Base-by-base conservation (phyloP, 108 stramenopile genomes). In the Nitzschia palea region DNA sequence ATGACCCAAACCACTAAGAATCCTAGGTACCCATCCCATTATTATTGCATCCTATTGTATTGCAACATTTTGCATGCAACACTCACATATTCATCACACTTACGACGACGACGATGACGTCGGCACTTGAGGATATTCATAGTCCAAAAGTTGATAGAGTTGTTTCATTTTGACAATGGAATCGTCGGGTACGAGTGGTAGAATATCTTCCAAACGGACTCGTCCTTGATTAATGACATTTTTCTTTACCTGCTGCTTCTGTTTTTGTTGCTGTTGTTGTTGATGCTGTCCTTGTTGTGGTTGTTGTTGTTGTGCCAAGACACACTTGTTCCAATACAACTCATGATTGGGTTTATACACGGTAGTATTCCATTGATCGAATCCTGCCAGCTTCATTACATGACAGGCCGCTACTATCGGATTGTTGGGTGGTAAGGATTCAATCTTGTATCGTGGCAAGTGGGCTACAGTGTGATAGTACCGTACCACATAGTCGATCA, bases 361-460 rank as follows among this genome's bases (percentile, higher is more conserved):
- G 4, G 65, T 61, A 23, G 82, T 83, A 5, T 74, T 35, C 12
- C 25, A 20, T 3, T 73, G 57, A 15, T 44, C 23, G 3, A 87
- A 60, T 23, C 86, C 86, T 25, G 83, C 82, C 71, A 80, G 29
- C 31, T 68, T 33, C 4, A 76, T 76, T 42, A 87, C 65, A 25
- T 82, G 58, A 62, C 86, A 87, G 71, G 35, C 26, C 12, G 71
- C 55, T 36, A 80, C 80, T 44, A 78, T 66, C 9, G 40, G 48
- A 52, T 71, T 78, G 27, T 55, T 60, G n/a, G n/a, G n/a, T n/a
- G n/a, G n/a, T n/a, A n/a, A n/a, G n/a, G n/a, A n/a, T n/a, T n/a
- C n/a, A n/a, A n/a, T n/a, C n/a, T n/a, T n/a, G n/a, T n/a, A n/a
- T n/a, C n/a, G n/a, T n/a, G n/a, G n/a, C n/a, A n/a, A n/a, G n/a